Percentiles rank a stretch among this genome's conserved stretches.
These are phyloP conservation scores for Trypanosoma theileri DNA, from an alignment of 208 protist species.

Conservation along the genomic window DNA sequence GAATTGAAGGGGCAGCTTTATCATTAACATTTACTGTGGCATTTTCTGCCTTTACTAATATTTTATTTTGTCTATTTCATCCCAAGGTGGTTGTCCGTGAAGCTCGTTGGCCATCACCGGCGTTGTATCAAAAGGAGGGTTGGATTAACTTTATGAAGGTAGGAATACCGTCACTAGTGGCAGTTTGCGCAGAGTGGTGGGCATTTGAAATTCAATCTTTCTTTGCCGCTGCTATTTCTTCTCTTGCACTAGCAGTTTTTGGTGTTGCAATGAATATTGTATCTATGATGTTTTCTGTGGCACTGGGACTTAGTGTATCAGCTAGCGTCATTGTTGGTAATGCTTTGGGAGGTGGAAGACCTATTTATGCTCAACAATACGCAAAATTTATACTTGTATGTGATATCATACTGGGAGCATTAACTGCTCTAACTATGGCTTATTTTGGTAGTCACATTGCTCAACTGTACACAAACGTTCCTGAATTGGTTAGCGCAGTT, in stretches of 20 bases:
- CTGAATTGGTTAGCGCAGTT: slow-evolving; percentile 36
- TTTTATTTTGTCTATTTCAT: slow-evolving; percentile 49
- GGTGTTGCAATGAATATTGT: slow-evolving; percentile 64
- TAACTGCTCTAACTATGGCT: slow-evolving; percentile 39
- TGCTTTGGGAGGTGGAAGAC: slow-evolving; percentile 43
- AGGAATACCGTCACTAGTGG: slow-evolving; percentile 53
- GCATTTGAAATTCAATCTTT: slow-evolving; percentile 68
- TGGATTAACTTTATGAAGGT: slow-evolving; percentile 55
- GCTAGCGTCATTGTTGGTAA: slow-evolving; percentile 67
- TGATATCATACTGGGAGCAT: slow-evolving; percentile 41
- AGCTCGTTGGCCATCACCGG: slow-evolving; percentile 57
- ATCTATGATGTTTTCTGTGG: slow-evolving; percentile 49
- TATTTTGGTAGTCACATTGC: slow-evolving; percentile 59
- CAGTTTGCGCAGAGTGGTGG: slow-evolving; percentile 77
- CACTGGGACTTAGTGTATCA: slow-evolving; percentile 66
- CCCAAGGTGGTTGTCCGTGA: slow-evolving; percentile 48
- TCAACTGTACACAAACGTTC: slow-evolving; percentile 41
- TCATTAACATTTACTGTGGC: slow-evolving; percentile 38
- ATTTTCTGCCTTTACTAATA: slow-evolving; percentile 38
- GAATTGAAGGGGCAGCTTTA: slow-evolving; percentile 53
- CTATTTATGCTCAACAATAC: slow-evolving; percentile 48
- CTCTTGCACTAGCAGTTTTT: slow-evolving; percentile 48
- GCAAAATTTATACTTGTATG: slow-evolving; percentile 54
- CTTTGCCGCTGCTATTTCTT: slow-evolving; percentile 45
- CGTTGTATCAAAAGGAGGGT: slow-evolving; percentile 34